Base-by-base conservation (phyloP, 2,329 filamentous ascomycete genomes). In the Pseudocercospora eumusae region DNA sequence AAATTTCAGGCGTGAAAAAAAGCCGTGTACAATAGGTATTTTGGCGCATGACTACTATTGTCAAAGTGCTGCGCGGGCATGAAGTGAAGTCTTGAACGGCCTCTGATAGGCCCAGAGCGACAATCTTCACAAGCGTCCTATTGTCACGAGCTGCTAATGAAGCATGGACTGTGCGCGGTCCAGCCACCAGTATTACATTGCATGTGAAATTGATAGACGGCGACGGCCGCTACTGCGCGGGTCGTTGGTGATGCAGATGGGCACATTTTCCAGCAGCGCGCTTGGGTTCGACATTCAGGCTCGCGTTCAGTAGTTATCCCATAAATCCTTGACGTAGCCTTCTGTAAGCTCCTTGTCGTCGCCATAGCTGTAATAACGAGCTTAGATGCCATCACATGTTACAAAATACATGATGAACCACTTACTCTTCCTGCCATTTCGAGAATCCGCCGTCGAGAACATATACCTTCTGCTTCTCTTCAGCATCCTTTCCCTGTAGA, bases 401-500 rank as follows among this genome's bases (percentile, higher is more conserved):
- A n/a, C n/a, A n/a, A n/a, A 31, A 31, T 31, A 31, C 28, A 31
- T 11, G 28, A 9, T 31, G 8, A 8, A 8, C 8, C 4, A 75
- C 73, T 69, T 78, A 89, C 68, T 84, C 81, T 78, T 96, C 88
- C 82, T 96, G 92, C 95, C 95, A 99, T 61, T 88, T 86, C 13
- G 86, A 84, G 74, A 98, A 99, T 0, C 95, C 95, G 0, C 86
- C 84, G 56, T 96, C 90, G 2, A 98, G 81, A 6, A 98, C 87
- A 75, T 85, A 89, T 4, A 98, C 88, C 70, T 87, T 85, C 79
- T 97, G 93, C 36, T 77, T 69, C 45, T 78, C 76, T 45, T 60
- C 57, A 2, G 52, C 60, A 4, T 67, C 57, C 57, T 64, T 64
- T 11, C 78, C 79, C 31, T 81, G 71, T 65, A 82, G 63, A 57